Base-by-base conservation (phyloP, 495 filamentous ascomycete species). In the Penicillium canescens region DNA sequence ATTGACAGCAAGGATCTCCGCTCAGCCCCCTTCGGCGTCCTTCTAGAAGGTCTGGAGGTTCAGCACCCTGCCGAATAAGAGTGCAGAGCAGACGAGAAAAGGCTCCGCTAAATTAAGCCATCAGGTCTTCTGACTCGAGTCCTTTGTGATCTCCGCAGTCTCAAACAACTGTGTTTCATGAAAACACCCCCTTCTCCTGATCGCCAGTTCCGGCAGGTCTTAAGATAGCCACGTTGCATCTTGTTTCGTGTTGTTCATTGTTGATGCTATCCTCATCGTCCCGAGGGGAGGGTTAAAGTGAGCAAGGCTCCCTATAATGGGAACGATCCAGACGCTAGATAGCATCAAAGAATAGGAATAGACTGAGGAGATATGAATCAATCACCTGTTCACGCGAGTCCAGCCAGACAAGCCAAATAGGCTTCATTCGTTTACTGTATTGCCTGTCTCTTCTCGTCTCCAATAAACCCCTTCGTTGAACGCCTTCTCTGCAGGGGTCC, bases 1-100 rank as follows among this genome's bases (percentile, higher is more conserved):
- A 60, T 57, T 55, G n/a, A 50, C 56, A 50, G 44, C 53, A 55
- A 46, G 47, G 56, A 38, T 55, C 11, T 46, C 37, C 28, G 48
- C 50, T 53, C 9, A 21, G 35, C 20, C 34, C 42, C 11, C 12
- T n/a, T 54, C 21, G 1, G 23, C 23, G 20, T n/a, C 14, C 33
- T 31, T 38, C 43, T 37, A 57, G 35, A 41, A 38, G 14, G 42
- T 60, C 54, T 50, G 24, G 60, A 54, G 48, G 50, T 12, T 41
- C 42, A 38, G 40, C n/a, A 6, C 6, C 16, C n/a, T 16, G 26
- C 28, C 28, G 8, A 31, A 31, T 8, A 31, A 31, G 28, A 7
- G 34, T 23, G 18, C 18, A 18, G 18, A 18, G 21, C 35, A 35
- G 9, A 35, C 31, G 38, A 18, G n/a, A 43, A 37, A 40, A 31